phyloP scores from a whole-genome alignment of 345 rosid genomes.

The Passiflora organensis region DNA sequence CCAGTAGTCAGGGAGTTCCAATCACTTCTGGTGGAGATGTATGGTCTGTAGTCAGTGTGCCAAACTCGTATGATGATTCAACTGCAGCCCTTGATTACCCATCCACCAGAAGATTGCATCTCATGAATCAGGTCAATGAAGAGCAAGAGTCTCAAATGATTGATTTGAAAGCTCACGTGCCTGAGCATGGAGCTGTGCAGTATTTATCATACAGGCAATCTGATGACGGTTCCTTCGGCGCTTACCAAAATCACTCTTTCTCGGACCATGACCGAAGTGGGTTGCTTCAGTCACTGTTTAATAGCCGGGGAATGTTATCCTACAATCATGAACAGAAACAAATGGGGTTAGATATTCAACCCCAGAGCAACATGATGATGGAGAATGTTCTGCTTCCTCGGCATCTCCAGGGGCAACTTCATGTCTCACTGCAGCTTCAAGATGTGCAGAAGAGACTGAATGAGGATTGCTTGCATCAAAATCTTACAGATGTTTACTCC shows the following conservation, averaged over 20 bases:
- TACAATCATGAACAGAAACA: slow-evolving; percentile 52
- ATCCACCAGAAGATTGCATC: slow-evolving; percentile 42
- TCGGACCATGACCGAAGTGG: slow-evolving; percentile 62
- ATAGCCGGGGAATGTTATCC: slow-evolving; percentile 47
- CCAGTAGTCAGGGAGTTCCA: slow-evolving; percentile 39
- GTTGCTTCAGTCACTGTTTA: slow-evolving; percentile 76
- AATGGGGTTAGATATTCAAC: slow-evolving; percentile 49
- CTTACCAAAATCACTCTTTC: slow-evolving; percentile 57
- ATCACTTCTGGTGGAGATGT: slow-evolving; percentile 46
- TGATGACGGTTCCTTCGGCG: slow-evolving; percentile 42
- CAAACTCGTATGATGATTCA: slow-evolving; percentile 41
- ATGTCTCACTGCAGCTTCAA: slow-evolving; percentile 39
- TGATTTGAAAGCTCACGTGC: slow-evolving; percentile 50
- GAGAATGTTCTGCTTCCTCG: slow-evolving; percentile 45
- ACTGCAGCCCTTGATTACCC: slow-evolving; percentile 37
- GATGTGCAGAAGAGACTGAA: slow-evolving; percentile 52
- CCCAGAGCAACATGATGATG: slow-evolving; percentile 43
- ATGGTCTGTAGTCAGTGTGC: slow-evolving; percentile 43
- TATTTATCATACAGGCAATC: slow-evolving; percentile 47
- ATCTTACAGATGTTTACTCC: slow-evolving; percentile 40
- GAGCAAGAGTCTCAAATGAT: slow-evolving; percentile 42
- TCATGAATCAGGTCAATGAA: slow-evolving; percentile 38
- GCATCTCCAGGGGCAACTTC: slow-evolving; percentile 55
- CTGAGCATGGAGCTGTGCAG: slow-evolving; percentile 34
- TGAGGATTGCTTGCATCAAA: slow-evolving; percentile 53